Evolutionary conservation across 352 stramenopile species (phyloP), one percentile per base, ranked within the genome.

Genomic region (Hyaloperonospora brassicae): DNA sequence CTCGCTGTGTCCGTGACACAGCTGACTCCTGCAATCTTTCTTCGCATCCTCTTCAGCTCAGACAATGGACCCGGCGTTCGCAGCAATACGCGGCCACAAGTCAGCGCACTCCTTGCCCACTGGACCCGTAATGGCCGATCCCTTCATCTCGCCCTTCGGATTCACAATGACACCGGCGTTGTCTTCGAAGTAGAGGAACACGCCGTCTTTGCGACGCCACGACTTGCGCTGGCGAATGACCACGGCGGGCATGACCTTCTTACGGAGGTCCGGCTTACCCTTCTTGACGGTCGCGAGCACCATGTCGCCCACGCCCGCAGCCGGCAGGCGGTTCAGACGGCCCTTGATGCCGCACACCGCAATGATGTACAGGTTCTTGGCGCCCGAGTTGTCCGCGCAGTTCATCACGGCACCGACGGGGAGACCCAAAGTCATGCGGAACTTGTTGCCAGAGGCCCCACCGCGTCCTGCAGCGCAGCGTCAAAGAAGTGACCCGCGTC

Each of bases 121-220:
- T 43, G 97, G 97, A 71, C 97, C 97, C 57, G 96, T 98, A 57
- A 99, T 98, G 65, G 97, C 97, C 66, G 94, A 98, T 57, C 93
- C 97, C 89, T 99, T 99, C 97, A 99, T 99, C 83, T 99, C 97
- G 69, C 97, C 97, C 93, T 99, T 99, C 58, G 97, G 97, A 87
- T 99, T 99, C 52, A 99, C 97, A 74, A 99, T 99, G 40, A 99
- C 97, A 75, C 97, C 97, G 50, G 97, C 97, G 84, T 98, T 99
- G 85, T 99, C 89, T 74, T 99, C 97, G 68, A 99, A 99, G 85
- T 99, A 98, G 72, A 99, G 98, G 84, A 98, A 99, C 27, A 98
- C 89, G 61, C 97, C 97, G 76, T 99, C 96, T 84, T 98, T 98
- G 73, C 97, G 95, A 68, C 97, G 85, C 92, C 97, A 99, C 47